Conservation (phyloP, 345 rosid species). For the Lepidium sativum region DNA sequence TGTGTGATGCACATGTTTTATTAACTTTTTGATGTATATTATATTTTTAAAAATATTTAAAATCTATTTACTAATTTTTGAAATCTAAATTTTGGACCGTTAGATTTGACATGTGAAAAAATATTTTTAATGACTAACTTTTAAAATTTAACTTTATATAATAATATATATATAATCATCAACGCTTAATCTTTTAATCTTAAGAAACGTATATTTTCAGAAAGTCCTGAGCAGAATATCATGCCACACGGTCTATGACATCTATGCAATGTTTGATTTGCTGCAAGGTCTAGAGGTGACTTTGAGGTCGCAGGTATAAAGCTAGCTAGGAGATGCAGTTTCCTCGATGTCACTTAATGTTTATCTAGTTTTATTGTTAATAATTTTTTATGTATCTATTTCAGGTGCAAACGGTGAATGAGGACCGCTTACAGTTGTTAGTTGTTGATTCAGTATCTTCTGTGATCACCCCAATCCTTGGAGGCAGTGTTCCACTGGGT, state of each 20-base stretch:
- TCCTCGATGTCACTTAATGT: background rate
- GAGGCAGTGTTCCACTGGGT: slow-evolving; percentile 65
- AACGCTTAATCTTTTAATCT: background rate
- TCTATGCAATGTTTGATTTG: slow-evolving; percentile 52
- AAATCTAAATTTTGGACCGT: too few species aligned
- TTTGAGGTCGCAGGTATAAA: slow-evolving; percentile 49
- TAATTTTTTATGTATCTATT: background rate
- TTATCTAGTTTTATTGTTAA: background rate
- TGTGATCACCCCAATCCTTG: slow-evolving; percentile 65
- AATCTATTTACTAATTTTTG: too few species aligned
- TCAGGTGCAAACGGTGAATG: slow-evolving; percentile 34
- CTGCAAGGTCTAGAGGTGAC: slow-evolving; percentile 45
- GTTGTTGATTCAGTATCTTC: slow-evolving; percentile 78
- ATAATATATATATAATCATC: too few species aligned
- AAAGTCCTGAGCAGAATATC: slow-evolving; percentile 49
- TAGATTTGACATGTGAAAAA: too few species aligned
- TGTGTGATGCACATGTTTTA: too few species aligned
- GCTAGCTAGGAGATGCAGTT: slow-evolving; percentile 7
- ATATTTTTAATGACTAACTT: too few species aligned
- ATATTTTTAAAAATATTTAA: too few species aligned
- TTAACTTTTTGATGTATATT: too few species aligned
- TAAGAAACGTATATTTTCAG: slow-evolving; percentile 27
- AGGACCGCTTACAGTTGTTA: slow-evolving; percentile 33
- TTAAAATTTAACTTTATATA: too few species aligned
- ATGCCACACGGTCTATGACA: slow-evolving; percentile 57